Conservation (phyloP, 805 yeast species). For the Tetrapisispora arboricola region DNA sequence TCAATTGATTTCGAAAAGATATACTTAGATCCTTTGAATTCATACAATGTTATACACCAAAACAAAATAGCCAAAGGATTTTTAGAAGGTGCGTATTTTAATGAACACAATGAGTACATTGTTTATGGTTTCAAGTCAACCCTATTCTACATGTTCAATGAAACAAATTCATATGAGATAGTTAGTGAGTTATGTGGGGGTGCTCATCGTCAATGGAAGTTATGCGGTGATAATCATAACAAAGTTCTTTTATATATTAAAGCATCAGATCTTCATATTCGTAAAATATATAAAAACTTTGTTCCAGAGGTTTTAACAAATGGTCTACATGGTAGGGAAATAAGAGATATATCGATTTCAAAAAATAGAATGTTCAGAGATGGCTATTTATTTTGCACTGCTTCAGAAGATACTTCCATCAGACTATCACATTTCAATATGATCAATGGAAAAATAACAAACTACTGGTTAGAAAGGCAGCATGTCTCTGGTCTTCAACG, state of each 20-base stretch:
- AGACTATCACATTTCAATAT: slow-evolving; percentile 37
- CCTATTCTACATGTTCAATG: slow-evolving; percentile 72
- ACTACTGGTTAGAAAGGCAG: slow-evolving; percentile 54
- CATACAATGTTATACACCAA: slow-evolving; percentile 33
- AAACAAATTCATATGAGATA: slow-evolving; percentile 61
- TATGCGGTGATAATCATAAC: slow-evolving; percentile 26
- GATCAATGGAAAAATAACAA: slow-evolving; percentile 34
- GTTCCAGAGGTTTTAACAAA: slow-evolving; percentile 32
- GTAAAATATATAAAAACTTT: slow-evolving; percentile 21
- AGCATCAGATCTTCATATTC: slow-evolving; percentile 39
- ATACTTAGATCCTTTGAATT: slow-evolving; percentile 2
- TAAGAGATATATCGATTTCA: slow-evolving; percentile 61
- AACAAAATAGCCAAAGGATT: slow-evolving; percentile 68
- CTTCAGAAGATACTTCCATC: slow-evolving; percentile 82
- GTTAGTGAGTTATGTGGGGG: slow-evolving; percentile 79
- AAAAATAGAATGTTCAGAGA: slow-evolving; percentile 22
- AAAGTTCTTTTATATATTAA: slow-evolving; percentile 50
- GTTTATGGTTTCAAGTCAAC: slow-evolving; percentile 79
- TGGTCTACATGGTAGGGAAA: slow-evolving; percentile 90
- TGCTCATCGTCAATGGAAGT: slow-evolving; percentile 75
- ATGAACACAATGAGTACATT: slow-evolving; percentile 38
- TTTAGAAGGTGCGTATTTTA: slow-evolving; percentile 59
- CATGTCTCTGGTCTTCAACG: slow-evolving; percentile 88
- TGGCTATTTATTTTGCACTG: slow-evolving; percentile 49
- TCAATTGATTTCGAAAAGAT: slow-evolving; percentile 18